phyloP scores from a whole-genome alignment of 495 filamentous ascomycete species.

The Penicillium robsamsonii region DNA sequence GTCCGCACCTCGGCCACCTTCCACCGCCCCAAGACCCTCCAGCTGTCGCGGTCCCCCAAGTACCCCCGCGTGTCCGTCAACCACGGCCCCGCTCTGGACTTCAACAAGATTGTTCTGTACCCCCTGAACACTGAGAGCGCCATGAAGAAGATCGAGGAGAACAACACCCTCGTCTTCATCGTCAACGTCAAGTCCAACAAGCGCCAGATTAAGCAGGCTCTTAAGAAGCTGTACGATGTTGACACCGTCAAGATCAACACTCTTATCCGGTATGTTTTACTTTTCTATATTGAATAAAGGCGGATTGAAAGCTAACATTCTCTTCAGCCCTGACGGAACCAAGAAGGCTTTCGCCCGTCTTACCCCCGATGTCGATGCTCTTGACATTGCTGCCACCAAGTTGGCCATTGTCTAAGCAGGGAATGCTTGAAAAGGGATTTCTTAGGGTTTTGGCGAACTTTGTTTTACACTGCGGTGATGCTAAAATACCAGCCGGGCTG shows the following conservation, averaged over 20 bases:
- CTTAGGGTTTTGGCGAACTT: conserved; percentile 44
- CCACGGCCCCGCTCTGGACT: conserved; percentile 85
- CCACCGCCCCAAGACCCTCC: conserved; percentile 94
- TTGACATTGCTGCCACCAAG: conserved; percentile 99
- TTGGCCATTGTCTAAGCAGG: conserved; percentile 84
- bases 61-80: conserved; percentile 95
- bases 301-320: conserved; percentile 17
- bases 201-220: conserved; percentile 95
- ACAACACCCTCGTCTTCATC: conserved; percentile 99
- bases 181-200: conserved; percentile 99
- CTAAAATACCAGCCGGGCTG: conserved; percentile 46
- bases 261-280: conserved; percentile 73
- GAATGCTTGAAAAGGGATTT: conserved; percentile 26
- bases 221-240: conserved; percentile 99
- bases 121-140: conserved; percentile 95
- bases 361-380: conserved; percentile 93
- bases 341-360: conserved; percentile 99
- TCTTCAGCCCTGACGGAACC: conserved; percentile 77
- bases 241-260: conserved; percentile 98
- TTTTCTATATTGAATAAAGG: not conserved
- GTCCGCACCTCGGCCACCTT: conserved; percentile 90
- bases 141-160: conserved; percentile 99
- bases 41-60: conserved; percentile 86
- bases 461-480: conserved; percentile 46
- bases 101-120: conserved; percentile 84